phyloP scores from a whole-genome alignment of 345 rosid genomes.

The Syzygium grande region DNA sequence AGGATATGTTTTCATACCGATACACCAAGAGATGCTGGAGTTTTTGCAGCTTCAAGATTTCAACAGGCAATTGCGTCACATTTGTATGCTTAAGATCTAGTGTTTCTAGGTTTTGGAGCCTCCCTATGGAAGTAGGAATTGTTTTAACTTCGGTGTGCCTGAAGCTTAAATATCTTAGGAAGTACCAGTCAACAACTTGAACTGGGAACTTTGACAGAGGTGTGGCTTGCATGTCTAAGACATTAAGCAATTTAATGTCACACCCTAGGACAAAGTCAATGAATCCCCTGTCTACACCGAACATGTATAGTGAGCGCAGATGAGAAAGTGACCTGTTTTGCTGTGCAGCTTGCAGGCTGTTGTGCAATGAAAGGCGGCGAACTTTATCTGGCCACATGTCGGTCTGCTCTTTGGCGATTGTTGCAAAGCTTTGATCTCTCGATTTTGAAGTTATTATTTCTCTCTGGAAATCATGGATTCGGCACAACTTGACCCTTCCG shows the following conservation, averaged over 20 bases:
- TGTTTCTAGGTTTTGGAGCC: neutral
- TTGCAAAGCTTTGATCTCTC: slow-evolving; percentile 25
- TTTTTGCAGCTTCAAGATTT: neutral
- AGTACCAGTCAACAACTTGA: no score
- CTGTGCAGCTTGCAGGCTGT: slow-evolving; percentile 5
- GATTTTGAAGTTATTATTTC: slow-evolving; percentile 26
- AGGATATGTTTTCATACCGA: neutral
- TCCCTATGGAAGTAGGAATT: neutral
- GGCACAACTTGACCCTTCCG: slow-evolving; percentile 20
- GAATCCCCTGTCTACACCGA: slow-evolving; percentile 6
- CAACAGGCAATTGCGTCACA: fast-evolving
- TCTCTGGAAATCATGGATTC: slow-evolving; percentile 27
- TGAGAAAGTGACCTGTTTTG: slow-evolving; percentile 9
- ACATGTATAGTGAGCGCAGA: slow-evolving; percentile 32
- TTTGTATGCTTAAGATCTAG: neutral
- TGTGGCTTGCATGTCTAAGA: no score
- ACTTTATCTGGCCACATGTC: slow-evolving; percentile 20
- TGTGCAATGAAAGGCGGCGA: slow-evolving; percentile 31
- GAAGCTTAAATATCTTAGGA: no score
- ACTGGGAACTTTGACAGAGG: no score
- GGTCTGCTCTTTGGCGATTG: slow-evolving; percentile 8
- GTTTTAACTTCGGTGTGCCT: no score
- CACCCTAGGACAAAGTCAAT: neutral
- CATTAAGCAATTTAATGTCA: slow-evolving; percentile 6
- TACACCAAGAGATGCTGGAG: neutral